Evolutionary conservation across 495 filamentous ascomycete species (phyloP).

Genomic region (Podospora pseudopauciseta): DNA sequence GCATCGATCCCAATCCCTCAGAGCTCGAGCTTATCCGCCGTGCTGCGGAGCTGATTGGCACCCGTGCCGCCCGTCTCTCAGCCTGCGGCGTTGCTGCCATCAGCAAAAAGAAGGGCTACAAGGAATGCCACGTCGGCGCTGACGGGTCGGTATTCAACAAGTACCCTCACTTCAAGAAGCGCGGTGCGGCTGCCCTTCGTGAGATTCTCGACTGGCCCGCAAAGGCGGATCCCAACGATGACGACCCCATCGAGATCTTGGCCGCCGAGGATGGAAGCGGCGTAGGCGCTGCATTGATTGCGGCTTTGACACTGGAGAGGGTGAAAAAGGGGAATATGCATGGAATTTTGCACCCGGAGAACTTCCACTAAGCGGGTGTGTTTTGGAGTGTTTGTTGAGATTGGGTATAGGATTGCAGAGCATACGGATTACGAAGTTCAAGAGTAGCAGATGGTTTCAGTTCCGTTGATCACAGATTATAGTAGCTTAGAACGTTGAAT

Average conservation of each 20-base stretch:
- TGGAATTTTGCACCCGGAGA: slow-evolving; percentile 72
- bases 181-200: slow-evolving; percentile 80
- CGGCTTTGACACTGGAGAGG: slow-evolving; percentile 84
- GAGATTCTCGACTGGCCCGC: slow-evolving; percentile 92
- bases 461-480: background rate
- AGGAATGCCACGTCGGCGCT: slow-evolving; percentile 87
- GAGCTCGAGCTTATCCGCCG: slow-evolving; percentile 86
- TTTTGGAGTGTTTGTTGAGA: background rate
- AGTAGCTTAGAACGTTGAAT: background rate
- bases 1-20: slow-evolving; percentile 60
- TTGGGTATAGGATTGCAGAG: background rate
- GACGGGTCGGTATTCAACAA: slow-evolving; percentile 98
- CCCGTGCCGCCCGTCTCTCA: slow-evolving; percentile 85
- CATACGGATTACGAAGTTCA: background rate
- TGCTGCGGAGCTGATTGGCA: slow-evolving; percentile 88
- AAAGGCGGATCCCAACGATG: slow-evolving; percentile 55
- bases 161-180: slow-evolving; percentile 93
- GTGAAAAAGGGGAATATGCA: slow-evolving; percentile 73
- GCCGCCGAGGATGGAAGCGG: slow-evolving; percentile 91
- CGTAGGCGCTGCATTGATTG: slow-evolving; percentile 95
- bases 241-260: slow-evolving; percentile 80
- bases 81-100: slow-evolving; percentile 94
- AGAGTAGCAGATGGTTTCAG: background rate
- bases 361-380: slow-evolving; percentile 35
- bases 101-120: slow-evolving; percentile 87